Evolutionary conservation across 2,329 filamentous ascomycete species (phyloP).

Genomic region (Cercospora berteroae): DNA sequence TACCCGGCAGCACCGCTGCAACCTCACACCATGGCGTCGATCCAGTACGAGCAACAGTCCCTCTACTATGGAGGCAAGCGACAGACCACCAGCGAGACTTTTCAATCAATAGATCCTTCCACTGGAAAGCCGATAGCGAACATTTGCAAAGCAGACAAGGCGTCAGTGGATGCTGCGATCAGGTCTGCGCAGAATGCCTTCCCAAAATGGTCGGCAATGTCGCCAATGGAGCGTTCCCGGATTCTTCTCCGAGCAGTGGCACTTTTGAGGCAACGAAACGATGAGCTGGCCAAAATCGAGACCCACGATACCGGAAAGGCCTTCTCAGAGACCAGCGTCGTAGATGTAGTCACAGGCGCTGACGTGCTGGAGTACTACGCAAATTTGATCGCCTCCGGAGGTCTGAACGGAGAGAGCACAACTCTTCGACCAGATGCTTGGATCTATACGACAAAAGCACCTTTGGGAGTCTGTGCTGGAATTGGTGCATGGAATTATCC

Average conservation of each 20-base stretch:
- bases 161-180: constrained; percentile 70
- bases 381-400: constrained; percentile 71
- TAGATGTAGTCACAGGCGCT: constrained; percentile 78
- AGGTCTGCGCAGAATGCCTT: constrained; percentile 70
- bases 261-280: constrained; percentile 72
- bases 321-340: constrained; percentile 77
- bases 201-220: constrained; percentile 70
- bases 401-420: constrained; percentile 76
- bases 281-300: constrained; percentile 74
- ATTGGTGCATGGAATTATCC: constrained; percentile 94
- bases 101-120: constrained; percentile 72
- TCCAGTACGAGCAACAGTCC: constrained; percentile 34
- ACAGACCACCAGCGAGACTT: constrained; percentile 61
- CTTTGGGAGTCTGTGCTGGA: constrained; percentile 78
- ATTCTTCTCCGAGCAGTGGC: constrained; percentile 74
- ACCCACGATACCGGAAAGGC: constrained; percentile 85
- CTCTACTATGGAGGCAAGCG: constrained; percentile 73
- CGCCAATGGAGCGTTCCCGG: constrained; percentile 70
- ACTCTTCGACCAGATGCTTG: constrained; percentile 72
- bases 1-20: neutral
- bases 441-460: constrained; percentile 78
- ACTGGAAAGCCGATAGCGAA: constrained; percentile 67
- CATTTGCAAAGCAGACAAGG: constrained; percentile 56
- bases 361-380: constrained; percentile 87
- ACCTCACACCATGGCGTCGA: constrained; percentile 19